A percentile compares a stretch with the other conserved stretches of the same genome.
Conservation (phyloP, 2,329 filamentous ascomycete species). For the Myriosclerotinia scirpicola region DNA sequence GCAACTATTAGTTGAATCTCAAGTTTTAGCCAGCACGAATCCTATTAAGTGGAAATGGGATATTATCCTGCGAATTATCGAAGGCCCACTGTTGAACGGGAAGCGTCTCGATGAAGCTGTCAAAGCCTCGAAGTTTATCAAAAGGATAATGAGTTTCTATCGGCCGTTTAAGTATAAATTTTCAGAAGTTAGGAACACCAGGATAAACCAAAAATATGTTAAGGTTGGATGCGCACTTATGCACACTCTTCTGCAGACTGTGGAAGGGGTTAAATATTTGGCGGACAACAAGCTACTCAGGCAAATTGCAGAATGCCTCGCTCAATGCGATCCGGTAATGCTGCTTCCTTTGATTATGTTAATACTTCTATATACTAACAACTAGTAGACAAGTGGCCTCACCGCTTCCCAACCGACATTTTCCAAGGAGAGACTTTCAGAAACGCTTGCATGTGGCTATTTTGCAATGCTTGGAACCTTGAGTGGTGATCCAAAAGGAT, state of each 20-base stretch:
- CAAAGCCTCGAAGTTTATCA: slow-evolving; percentile 93
- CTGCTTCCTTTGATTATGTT: slow-evolving; percentile 28
- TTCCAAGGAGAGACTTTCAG: slow-evolving; percentile 76
- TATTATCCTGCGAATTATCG: slow-evolving; percentile 83
- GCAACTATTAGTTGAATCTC: slow-evolving; percentile 70
- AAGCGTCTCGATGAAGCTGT: slow-evolving; percentile 93
- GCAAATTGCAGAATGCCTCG: slow-evolving; percentile 92
- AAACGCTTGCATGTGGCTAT: slow-evolving; percentile 89
- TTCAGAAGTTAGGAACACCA: slow-evolving; percentile 83
- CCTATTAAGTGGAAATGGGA: slow-evolving; percentile 98
- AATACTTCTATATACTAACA: slow-evolving; percentile 28
- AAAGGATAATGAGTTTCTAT: slow-evolving; percentile 91
- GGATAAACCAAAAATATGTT: slow-evolving; percentile 92
- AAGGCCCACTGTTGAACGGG: slow-evolving; percentile 85
- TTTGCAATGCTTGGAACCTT: slow-evolving; percentile 89
- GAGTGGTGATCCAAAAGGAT: slow-evolving; percentile 76
- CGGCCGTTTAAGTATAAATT: slow-evolving; percentile 97
- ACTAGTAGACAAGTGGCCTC: slow-evolving; percentile 60
- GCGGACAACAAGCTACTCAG: slow-evolving; percentile 89
- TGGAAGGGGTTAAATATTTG: slow-evolving; percentile 81
- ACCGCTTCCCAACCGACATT: slow-evolving; percentile 88
- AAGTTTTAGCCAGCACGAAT: slow-evolving; percentile 85
- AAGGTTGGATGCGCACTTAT: slow-evolving; percentile 85
- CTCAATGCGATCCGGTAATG: slow-evolving; percentile 83
- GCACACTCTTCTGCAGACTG: slow-evolving; percentile 79